Percentiles rank a stretch among this genome's conserved stretches.
phyloP scores from a whole-genome alignment of 257 asterid species.

The Linderniella brevidens region DNA sequence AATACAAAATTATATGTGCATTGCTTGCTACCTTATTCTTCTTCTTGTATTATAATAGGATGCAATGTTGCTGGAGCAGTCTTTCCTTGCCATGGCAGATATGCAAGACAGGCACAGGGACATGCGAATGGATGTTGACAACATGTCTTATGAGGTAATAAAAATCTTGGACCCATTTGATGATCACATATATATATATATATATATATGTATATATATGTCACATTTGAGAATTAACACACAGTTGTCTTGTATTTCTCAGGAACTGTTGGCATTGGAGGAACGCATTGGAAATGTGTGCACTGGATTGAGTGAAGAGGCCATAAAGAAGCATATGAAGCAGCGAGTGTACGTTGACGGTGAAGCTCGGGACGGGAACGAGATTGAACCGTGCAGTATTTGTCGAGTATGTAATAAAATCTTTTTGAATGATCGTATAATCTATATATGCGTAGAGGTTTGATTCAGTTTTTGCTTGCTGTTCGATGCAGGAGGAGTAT shows the following conservation, averaged over 20 bases:
- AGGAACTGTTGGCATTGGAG: conserved; percentile 57
- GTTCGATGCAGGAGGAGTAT: conserved; percentile 36
- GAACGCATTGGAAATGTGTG: conserved; percentile 59
- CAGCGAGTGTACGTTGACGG: conserved; percentile 11
- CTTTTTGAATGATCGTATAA: background rate
- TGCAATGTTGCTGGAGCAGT: conserved; percentile 26
- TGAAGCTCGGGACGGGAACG: conserved; percentile 14
- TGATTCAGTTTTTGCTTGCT: background rate
- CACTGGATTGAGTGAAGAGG: conserved; percentile 51
- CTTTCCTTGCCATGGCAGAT: conserved; percentile 24
- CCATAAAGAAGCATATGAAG: conserved; percentile 29
- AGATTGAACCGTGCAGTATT: conserved; percentile 52
- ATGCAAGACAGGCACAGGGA: conserved; percentile 28
- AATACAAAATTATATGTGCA: background rate
- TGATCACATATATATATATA: too few species aligned
- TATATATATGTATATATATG: too few species aligned
- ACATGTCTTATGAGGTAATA: conserved; percentile 43
- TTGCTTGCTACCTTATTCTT: background rate
- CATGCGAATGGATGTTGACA: conserved; percentile 34
- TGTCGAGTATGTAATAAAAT: conserved; percentile 31
- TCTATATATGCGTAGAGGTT: background rate
- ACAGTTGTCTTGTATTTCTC: conserved; percentile 1
- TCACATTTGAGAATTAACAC: too few species aligned
- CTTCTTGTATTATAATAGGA: conserved; percentile 10
- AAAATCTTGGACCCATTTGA: too few species aligned